phyloP scores from a whole-genome alignment of 768 basidiomycete genomes.

The Boletus subparvulus region DNA sequence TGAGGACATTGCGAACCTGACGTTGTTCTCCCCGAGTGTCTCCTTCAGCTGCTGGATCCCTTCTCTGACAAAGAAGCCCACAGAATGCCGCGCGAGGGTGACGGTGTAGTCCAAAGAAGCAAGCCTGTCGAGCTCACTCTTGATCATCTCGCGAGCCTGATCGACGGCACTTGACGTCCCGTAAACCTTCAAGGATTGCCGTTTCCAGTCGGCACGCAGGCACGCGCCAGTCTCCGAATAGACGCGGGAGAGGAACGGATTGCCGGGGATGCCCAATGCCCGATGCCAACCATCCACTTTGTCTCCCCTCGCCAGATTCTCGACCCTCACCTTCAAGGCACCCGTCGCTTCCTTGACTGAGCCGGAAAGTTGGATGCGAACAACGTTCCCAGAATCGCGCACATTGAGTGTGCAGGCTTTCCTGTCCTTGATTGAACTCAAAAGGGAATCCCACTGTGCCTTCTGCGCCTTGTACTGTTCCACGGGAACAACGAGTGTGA shows the following conservation, averaged over 20 bases:
- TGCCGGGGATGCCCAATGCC: conserved; percentile 32
- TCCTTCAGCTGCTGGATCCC: conserved; percentile 53
- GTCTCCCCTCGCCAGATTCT: conserved; percentile 52
- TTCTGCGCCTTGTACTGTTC: conserved; percentile 54
- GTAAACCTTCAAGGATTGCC: conserved; percentile 44
- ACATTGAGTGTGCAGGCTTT: conserved; percentile 37
- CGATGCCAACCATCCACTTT: conserved; percentile 53
- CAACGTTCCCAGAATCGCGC: conserved; percentile 20
- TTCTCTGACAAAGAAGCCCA: conserved; percentile 51
- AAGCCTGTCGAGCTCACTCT: conserved; percentile 47
- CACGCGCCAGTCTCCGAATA: conserved; percentile 39
- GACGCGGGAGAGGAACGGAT: conserved; percentile 37
- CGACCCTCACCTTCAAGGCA: conserved; percentile 58
- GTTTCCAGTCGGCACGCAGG: conserved; percentile 47
- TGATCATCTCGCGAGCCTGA: conserved; percentile 45
- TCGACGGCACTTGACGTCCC: conserved; percentile 42
- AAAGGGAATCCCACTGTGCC: conserved; percentile 47
- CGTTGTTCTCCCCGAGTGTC: conserved; percentile 53
- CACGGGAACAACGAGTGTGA: conserved; percentile 46
- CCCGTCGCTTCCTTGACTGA: conserved; percentile 54
- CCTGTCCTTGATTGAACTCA: conserved; percentile 35
- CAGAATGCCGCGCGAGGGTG: conserved; percentile 36
- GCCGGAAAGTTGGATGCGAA: conserved; percentile 48
- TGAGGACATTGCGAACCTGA: conserved; percentile 42
- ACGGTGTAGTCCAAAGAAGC: conserved; percentile 43